phyloP scores from a whole-genome alignment of 225 moss, liverwort and hornwort genomes.

The Straminergon stramineum region DNA sequence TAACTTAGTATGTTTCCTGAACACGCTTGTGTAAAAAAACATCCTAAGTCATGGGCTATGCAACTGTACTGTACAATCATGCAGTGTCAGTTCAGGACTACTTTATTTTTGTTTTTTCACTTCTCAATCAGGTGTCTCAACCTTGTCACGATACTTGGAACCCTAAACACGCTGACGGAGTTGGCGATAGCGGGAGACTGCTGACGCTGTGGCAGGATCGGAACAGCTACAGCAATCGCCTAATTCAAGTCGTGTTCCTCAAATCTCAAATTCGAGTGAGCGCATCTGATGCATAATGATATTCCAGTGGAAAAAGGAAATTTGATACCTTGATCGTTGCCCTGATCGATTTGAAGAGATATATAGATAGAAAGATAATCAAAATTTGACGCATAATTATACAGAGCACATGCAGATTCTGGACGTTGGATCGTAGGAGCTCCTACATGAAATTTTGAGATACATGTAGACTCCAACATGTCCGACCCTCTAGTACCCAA shows the following conservation, averaged over 20 bases:
- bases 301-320: background rate
- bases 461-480: too few species aligned
- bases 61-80: too few species aligned
- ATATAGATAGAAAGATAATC: background rate
- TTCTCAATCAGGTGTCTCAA: too few species aligned
- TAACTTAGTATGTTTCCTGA: too few species aligned
- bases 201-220: too few species aligned
- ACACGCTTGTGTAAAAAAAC: too few species aligned
- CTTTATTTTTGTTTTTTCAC: too few species aligned
- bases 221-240: background rate
- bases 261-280: background rate
- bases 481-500: too few species aligned
- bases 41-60: too few species aligned
- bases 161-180: background rate
- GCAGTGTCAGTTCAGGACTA: too few species aligned
- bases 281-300: background rate
- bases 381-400: background rate
- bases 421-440: background rate
- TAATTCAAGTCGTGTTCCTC: background rate
- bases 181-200: background rate
- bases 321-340: background rate
- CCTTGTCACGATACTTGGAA: background rate
- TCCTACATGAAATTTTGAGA: background rate
- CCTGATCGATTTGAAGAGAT: background rate
- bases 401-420: background rate